Evolutionary conservation across 2,329 filamentous ascomycete species (phyloP).

Genomic region (Aspergillus sp.): DNA sequence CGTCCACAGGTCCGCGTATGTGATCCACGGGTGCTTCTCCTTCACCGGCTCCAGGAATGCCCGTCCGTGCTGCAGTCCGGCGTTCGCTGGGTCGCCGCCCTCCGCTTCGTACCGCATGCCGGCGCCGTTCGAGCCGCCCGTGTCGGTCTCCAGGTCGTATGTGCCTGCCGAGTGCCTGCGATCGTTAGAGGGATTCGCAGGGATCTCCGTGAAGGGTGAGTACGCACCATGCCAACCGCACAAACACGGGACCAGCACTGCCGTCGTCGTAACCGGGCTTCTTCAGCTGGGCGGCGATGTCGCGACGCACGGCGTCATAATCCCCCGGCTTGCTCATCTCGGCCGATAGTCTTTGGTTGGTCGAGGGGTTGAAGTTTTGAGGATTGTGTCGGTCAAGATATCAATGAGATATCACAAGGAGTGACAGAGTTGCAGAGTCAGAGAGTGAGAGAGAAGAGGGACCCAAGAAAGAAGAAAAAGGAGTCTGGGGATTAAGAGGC

Average conservation of each 20-base stretch:
- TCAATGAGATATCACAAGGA: no score
- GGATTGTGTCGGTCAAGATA: not conserved
- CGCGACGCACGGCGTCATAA: slow-evolving; percentile 53
- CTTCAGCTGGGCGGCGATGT: slow-evolving; percentile 54
- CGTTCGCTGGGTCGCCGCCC: slow-evolving; percentile 64
- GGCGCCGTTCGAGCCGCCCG: slow-evolving; percentile 63
- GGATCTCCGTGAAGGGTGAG: not conserved
- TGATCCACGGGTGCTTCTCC: slow-evolving; percentile 60
- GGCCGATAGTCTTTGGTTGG: slow-evolving; percentile 20
- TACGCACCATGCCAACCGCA: slow-evolving; percentile 61
- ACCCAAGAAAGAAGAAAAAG: slow-evolving; percentile 8
- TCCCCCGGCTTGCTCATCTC: slow-evolving; percentile 38
- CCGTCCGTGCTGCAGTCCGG: slow-evolving; percentile 62
- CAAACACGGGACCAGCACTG: slow-evolving; percentile 62
- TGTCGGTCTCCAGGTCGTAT: slow-evolving; percentile 59
- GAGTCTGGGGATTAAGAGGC: slow-evolving; percentile 6
- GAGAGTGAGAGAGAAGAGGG: not conserved
- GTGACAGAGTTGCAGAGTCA: not conserved
- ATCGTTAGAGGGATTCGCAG: slow-evolving; percentile 5
- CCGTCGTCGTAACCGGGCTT: slow-evolving; percentile 66
- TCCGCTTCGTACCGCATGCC: slow-evolving; percentile 66
- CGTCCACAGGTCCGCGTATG: slow-evolving; percentile 66
- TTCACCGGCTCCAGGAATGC: slow-evolving; percentile 65
- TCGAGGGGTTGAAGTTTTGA: slow-evolving; percentile 11
- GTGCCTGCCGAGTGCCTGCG: slow-evolving; percentile 63